Conservation (phyloP, 352 stramenopile genomes). For the Phytopythium sindhum region DNA sequence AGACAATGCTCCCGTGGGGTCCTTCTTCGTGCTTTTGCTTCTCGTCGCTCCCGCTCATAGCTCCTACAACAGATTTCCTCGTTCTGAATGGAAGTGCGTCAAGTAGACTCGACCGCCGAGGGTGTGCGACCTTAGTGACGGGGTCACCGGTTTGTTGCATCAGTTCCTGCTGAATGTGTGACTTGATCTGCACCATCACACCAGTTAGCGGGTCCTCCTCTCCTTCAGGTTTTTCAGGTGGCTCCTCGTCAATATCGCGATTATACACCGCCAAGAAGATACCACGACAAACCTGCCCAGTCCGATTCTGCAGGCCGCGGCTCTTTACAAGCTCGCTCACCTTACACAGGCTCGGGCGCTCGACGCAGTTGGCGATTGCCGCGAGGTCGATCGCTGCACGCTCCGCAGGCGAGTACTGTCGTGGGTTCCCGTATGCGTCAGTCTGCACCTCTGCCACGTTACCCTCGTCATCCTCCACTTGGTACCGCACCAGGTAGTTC, state of each 20-base stretch:
- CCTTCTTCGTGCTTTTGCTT: background rate
- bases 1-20: background rate
- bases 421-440: conserved; percentile 53
- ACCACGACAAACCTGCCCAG: conserved; percentile 44
- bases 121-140: background rate
- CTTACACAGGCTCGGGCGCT: conserved; percentile 22
- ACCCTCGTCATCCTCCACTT: conserved; percentile 54
- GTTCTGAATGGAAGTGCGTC: conserved; percentile 10
- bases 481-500: conserved; percentile 61
- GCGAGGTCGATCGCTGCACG: conserved; percentile 53
- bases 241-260: conserved; percentile 40
- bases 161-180: conserved; percentile 29
- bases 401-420: conserved; percentile 43
- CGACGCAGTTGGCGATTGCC: conserved; percentile 41
- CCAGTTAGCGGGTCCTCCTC: conserved; percentile 33
- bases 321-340: conserved; percentile 34
- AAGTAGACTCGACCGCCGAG: conserved; percentile 13
- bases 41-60: too few species aligned
- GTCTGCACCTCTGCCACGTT: conserved; percentile 63
- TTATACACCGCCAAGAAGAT: conserved; percentile 66
- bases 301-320: conserved; percentile 17
- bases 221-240: conserved; percentile 13
- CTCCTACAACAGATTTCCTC: background rate
- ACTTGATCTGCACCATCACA: conserved; percentile 50
- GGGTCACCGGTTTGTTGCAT: background rate